Percentiles rank a stretch among this genome's conserved stretches.
Evolutionary conservation across 441 rosid species (phyloP).

Genomic region (Kokia cookei): DNA sequence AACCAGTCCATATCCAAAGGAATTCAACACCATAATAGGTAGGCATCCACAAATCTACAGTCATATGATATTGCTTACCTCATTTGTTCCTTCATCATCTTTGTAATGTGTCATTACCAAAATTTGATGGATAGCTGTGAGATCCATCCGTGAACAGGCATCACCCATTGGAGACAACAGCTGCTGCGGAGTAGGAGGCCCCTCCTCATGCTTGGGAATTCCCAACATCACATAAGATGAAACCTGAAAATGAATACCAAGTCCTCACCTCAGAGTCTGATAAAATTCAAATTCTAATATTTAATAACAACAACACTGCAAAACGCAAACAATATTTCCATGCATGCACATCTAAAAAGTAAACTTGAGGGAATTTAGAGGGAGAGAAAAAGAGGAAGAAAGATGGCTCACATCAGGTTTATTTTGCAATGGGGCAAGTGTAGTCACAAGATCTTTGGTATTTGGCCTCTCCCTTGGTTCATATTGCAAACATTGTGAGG

Average conservation of each 20-base stretch:
- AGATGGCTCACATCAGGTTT: conserved; percentile 62
- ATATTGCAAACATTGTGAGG: conserved; percentile 82
- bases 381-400: neutral
- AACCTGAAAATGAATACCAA: conserved; percentile 34
- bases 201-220: conserved; percentile 69
- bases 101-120: conserved; percentile 72
- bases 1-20: conserved; percentile 7
- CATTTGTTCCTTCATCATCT: conserved; percentile 86
- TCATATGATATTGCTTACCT: conserved; percentile 34
- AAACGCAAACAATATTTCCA: neutral
- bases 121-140: conserved; percentile 86
- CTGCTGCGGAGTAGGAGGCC: conserved; percentile 68
- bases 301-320: neutral
- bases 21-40: conserved; percentile 4
- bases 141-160: conserved; percentile 83
- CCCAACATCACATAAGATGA: conserved; percentile 76
- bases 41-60: neutral
- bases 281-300: conserved; percentile 1
- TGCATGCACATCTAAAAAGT: neutral
- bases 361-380: neutral
- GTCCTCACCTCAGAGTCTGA: conserved; percentile 9
- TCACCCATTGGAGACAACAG: conserved; percentile 85
- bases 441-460: conserved; percentile 67
- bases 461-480: conserved; percentile 91
- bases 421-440: conserved; percentile 79